These are phyloP conservation scores for Corynespora cassiicola DNA, from an alignment of 2,329 filamentous ascomycete genomes.

Conservation along the genomic window DNA sequence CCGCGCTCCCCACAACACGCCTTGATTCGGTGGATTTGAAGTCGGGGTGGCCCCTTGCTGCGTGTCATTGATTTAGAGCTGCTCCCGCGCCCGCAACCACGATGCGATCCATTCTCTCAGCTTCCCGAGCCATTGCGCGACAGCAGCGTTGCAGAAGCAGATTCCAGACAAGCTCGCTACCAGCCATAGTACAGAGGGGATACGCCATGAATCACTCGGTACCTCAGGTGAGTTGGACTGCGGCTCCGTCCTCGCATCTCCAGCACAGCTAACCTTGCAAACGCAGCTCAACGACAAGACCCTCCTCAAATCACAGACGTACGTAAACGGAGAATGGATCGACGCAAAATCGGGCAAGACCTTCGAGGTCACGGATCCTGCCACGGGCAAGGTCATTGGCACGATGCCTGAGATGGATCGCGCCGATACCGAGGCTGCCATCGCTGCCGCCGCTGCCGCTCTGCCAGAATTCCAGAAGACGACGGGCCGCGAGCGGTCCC, in stretches of 20 bases:
- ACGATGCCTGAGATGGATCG: constrained; percentile 83
- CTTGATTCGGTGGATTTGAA: too few species aligned
- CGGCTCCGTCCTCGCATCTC: background rate
- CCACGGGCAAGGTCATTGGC: constrained; percentile 80
- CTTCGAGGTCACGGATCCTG: constrained; percentile 86
- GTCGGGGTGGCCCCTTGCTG: too few species aligned
- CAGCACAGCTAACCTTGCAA: background rate
- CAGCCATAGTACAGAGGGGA: constrained; percentile 42
- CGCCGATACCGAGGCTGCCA: constrained; percentile 80
- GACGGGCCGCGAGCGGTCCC: constrained; percentile 76
- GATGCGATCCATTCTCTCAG: constrained; percentile 42
- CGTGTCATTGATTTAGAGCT: background rate
- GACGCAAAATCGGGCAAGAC: constrained; percentile 85
- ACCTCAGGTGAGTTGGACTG: constrained; percentile 42
- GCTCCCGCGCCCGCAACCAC: too few species aligned
- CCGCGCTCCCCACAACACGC: too few species aligned
- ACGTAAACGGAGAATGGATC: constrained; percentile 94
- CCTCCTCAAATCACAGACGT: constrained; percentile 83
- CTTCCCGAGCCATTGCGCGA: constrained; percentile 37
- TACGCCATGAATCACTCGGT: constrained; percentile 54
- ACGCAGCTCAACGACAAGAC: constrained; percentile 55
- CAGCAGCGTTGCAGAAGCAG: constrained; percentile 36
- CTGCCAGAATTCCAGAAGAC: constrained; percentile 73
- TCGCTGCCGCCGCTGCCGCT: constrained; percentile 80
- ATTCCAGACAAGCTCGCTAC: constrained; percentile 40